These are phyloP conservation scores for Oemleria cerasiformis DNA, from an alignment of 306 rosid genomes.

Conservation along the genomic window DNA sequence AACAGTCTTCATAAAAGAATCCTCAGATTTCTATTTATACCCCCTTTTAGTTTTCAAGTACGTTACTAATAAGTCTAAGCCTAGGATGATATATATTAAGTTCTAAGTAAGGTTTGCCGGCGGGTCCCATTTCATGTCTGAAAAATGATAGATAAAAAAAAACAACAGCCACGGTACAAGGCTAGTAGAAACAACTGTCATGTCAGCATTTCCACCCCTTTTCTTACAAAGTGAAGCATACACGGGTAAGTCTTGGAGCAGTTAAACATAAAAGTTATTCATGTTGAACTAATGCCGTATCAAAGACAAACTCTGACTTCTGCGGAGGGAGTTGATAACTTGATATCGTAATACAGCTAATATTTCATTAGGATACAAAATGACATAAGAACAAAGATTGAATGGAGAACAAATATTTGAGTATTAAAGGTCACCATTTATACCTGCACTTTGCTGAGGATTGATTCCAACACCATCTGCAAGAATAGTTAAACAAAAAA, in stretches of 20 bases:
- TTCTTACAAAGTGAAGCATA: not conserved
- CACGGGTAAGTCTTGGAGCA: not conserved
- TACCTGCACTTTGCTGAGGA: conserved; percentile 99
- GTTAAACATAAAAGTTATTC: not conserved
- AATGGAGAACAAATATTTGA: not conserved
- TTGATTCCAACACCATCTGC: conserved; percentile 97
- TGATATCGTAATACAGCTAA: not conserved
- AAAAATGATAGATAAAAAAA: not conserved
- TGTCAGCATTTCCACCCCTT: not conserved
- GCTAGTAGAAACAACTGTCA: not conserved
- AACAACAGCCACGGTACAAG: not conserved
- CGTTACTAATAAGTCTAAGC: not conserved
- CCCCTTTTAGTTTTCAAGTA: not conserved
- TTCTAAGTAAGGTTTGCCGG: not conserved
- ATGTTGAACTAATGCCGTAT: not conserved
- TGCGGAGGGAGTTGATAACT: too few relatives aligned
- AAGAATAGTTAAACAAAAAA: conserved; percentile 22
- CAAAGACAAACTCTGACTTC: not conserved
- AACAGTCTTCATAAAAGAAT: not conserved
- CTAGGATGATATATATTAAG: not conserved
- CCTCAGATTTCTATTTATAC: not conserved
- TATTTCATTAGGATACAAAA: not conserved
- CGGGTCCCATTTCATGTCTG: not conserved
- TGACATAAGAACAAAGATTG: not conserved
- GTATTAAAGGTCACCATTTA: conserved; percentile 8